A percentile compares a stretch with the other conserved stretches of the same genome.
These are phyloP conservation scores for Nicotiana tabacum DNA, from an alignment of 257 asterid genomes.

Conservation along the genomic window DNA sequence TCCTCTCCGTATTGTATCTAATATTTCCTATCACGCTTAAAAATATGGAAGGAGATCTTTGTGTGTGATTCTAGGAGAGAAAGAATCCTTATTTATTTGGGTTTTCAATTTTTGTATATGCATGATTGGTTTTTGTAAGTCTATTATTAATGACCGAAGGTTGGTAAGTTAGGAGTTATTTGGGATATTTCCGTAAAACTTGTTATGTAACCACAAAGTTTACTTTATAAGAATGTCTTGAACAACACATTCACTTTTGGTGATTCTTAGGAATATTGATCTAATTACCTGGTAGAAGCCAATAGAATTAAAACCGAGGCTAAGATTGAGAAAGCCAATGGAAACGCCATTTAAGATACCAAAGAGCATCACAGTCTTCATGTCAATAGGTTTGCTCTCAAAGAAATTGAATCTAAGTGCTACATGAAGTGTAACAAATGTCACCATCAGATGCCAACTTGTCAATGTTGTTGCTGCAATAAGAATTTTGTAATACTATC, in stretches of 20 bases:
- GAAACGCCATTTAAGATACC: conserved; percentile 80
- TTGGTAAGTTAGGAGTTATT: too few species aligned
- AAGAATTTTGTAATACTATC: not conserved
- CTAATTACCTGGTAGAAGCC: conserved; percentile 77
- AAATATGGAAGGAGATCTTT: too few species aligned
- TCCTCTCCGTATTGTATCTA: too few species aligned
- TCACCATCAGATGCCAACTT: conserved; percentile 94
- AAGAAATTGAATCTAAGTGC: conserved; percentile 66
- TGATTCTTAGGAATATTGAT: too few species aligned
- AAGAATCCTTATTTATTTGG: too few species aligned
- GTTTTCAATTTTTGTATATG: too few species aligned
- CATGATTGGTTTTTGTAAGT: too few species aligned
- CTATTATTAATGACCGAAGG: too few species aligned
- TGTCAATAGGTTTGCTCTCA: conserved; percentile 66
- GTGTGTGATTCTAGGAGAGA: too few species aligned
- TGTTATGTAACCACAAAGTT: not conserved
- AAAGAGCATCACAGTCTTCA: conserved; percentile 53
- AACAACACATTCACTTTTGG: too few species aligned
- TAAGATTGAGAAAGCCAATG: conserved; percentile 82
- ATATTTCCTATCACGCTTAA: too few species aligned
- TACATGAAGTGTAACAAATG: conserved; percentile 77
- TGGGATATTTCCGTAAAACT: too few species aligned
- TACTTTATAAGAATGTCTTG: not conserved
- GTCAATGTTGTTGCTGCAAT: conserved; percentile 80
- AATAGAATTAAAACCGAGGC: conserved; percentile 84